These are phyloP conservation scores for Strigomonas oncopelti DNA, from an alignment of 208 protist genomes.

Conservation along the genomic window DNA sequence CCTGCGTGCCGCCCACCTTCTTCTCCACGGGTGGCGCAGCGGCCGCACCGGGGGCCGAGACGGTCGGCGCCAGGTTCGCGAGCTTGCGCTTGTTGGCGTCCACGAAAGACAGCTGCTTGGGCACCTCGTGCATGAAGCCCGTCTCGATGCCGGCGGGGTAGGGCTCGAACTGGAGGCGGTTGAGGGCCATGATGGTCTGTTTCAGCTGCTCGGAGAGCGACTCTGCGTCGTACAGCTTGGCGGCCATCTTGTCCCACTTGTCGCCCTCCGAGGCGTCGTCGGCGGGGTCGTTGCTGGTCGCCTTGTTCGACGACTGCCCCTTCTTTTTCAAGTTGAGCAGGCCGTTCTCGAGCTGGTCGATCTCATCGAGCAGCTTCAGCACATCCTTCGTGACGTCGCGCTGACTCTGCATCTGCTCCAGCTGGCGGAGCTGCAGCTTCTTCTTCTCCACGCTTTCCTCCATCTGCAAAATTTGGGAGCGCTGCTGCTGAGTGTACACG, in stretches of 20 bases:
- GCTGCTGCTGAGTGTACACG: conserved; percentile 20
- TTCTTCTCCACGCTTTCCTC: conserved; percentile 53
- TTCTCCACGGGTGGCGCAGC: neutral
- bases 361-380: conserved; percentile 66
- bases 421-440: conserved; percentile 43
- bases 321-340: conserved; percentile 49
- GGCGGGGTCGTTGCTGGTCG: conserved; percentile 5
- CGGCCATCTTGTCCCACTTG: conserved; percentile 72
- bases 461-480: conserved; percentile 48
- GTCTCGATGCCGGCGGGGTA: conserved; percentile 75
- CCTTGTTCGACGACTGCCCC: neutral
- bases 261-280: conserved; percentile 47
- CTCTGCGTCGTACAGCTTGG: conserved; percentile 74
- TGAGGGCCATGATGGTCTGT: conserved; percentile 65
- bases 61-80: conserved; percentile 30
- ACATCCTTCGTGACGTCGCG: conserved; percentile 75
- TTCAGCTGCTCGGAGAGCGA: conserved; percentile 59
- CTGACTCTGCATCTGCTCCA: conserved; percentile 62
- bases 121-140: conserved; percentile 64
- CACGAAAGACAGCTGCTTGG: conserved; percentile 77
- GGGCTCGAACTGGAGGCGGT: conserved; percentile 80
- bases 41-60: conserved; percentile 10
- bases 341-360: conserved; percentile 54
- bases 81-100: conserved; percentile 62
- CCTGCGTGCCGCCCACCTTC: conserved; percentile 10